phyloP scores from a whole-genome alignment of 495 filamentous ascomycete genomes.

The Neurospora sp. region DNA sequence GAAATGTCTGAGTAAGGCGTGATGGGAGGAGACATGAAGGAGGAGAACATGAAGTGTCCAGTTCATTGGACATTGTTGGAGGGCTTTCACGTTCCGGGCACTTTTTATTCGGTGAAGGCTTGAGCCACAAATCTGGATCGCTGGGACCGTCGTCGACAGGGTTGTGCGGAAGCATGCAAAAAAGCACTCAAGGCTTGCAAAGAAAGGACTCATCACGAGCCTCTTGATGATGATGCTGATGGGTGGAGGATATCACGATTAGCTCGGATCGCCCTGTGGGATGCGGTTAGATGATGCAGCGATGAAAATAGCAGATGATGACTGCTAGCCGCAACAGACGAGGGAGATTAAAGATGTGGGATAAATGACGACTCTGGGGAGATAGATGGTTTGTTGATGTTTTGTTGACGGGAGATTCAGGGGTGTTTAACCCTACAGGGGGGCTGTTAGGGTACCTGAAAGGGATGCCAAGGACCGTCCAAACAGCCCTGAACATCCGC shows the following conservation, averaged over 20 bases:
- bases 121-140: not conserved
- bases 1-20: not conserved
- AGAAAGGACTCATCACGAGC: not conserved
- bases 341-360: not conserved
- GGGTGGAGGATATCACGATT: not conserved
- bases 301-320: not conserved
- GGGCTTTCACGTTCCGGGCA: not conserved
- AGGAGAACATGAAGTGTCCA: not conserved
- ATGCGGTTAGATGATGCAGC: not conserved
- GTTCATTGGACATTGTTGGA: not conserved
- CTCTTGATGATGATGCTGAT: not conserved
- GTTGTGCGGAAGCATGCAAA: not conserved
- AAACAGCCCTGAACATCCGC: not conserved
- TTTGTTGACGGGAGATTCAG: not conserved
- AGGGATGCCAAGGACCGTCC: not conserved
- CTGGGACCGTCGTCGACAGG: not conserved
- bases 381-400: not conserved
- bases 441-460: not conserved
- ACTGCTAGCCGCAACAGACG: not conserved
- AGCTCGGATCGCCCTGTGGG: not conserved
- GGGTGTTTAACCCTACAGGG: not conserved
- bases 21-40: not conserved
- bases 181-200: not conserved
- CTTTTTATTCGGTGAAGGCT: not conserved
- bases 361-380: not conserved